Conservation (phyloP, 129 eudicot species). For the Daucus carota region DNA sequence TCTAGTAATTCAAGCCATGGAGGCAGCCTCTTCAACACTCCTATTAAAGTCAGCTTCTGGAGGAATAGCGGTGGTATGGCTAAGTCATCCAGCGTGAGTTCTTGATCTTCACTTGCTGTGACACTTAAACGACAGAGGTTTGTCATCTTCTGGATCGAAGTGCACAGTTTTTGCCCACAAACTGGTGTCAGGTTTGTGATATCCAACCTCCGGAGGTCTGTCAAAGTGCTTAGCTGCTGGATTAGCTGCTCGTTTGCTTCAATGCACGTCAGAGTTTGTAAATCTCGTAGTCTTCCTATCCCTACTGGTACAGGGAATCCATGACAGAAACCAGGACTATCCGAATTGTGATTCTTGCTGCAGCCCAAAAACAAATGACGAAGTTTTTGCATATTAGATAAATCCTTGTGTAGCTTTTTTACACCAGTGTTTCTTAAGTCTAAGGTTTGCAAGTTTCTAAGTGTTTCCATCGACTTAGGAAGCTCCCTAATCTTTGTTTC, state of each 20-base stretch:
- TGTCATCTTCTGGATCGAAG: slow-evolving; percentile 37
- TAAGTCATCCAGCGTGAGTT: slow-evolving; percentile 36
- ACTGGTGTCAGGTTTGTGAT: slow-evolving; percentile 26
- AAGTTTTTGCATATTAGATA: slow-evolving; percentile 34
- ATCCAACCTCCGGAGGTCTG: slow-evolving; percentile 48
- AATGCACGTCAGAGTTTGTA: slow-evolving; percentile 43
- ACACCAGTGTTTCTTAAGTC: slow-evolving; percentile 44
- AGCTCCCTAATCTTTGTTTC: slow-evolving; percentile 38
- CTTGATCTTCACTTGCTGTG: slow-evolving; percentile 19
- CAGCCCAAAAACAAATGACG: slow-evolving; percentile 46
- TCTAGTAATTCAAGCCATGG: slow-evolving; percentile 35
- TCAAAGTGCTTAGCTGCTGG: slow-evolving; percentile 33
- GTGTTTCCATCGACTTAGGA: slow-evolving; percentile 41
- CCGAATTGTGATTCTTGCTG: background rate
- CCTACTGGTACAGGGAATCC: slow-evolving; percentile 36
- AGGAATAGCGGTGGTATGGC: slow-evolving; percentile 38
- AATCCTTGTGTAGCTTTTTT: slow-evolving; percentile 37
- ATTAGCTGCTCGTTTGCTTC: slow-evolving; percentile 41
- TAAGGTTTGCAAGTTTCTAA: slow-evolving; percentile 51
- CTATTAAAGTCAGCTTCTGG: slow-evolving; percentile 43
- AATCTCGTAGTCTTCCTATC: slow-evolving; percentile 27
- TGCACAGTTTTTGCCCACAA: slow-evolving; percentile 33
- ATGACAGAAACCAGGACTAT: slow-evolving; percentile 7
- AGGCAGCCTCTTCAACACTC: slow-evolving; percentile 37
- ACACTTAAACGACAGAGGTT: slow-evolving; percentile 36